Conservation (phyloP, 2,329 filamentous ascomycete genomes). For the Metarhizium robertsii region DNA sequence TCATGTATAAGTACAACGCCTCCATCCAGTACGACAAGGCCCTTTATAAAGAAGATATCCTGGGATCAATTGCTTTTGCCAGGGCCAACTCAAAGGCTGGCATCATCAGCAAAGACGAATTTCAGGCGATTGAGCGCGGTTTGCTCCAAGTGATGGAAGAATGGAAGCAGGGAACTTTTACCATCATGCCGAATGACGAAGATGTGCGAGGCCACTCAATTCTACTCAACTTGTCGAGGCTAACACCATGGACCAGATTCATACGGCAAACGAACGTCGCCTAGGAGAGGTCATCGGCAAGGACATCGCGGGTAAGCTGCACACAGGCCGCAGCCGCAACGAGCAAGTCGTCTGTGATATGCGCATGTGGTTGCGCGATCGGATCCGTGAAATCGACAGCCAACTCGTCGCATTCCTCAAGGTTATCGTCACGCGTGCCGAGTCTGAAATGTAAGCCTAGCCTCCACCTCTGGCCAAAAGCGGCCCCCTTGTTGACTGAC, state of each 20-base stretch:
- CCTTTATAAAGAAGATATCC: slow-evolving; percentile 74
- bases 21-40: slow-evolving; percentile 69
- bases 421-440: slow-evolving; percentile 59
- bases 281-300: slow-evolving; percentile 80
- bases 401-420: slow-evolving; percentile 61
- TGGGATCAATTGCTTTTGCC: slow-evolving; percentile 72
- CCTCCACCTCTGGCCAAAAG: neutral
- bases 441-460: slow-evolving; percentile 48
- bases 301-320: slow-evolving; percentile 77
- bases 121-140: slow-evolving; percentile 63
- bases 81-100: slow-evolving; percentile 67
- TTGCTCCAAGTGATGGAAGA: slow-evolving; percentile 48
- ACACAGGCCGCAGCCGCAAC: slow-evolving; percentile 80
- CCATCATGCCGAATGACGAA: slow-evolving; percentile 45
- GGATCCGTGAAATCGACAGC: slow-evolving; percentile 59
- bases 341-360: slow-evolving; percentile 88
- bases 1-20: slow-evolving; percentile 81
- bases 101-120: slow-evolving; percentile 66
- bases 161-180: slow-evolving; percentile 42
- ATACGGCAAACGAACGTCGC: slow-evolving; percentile 63
- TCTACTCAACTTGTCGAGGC: neutral
- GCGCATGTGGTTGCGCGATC: slow-evolving; percentile 77
- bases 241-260: slow-evolving; percentile 30
- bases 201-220: slow-evolving; percentile 11
- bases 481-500: slow-evolving; percentile 7